These are phyloP conservation scores for Paracorniculantispora psalliotae DNA, from an alignment of 2,329 filamentous ascomycete species.

Conservation along the genomic window DNA sequence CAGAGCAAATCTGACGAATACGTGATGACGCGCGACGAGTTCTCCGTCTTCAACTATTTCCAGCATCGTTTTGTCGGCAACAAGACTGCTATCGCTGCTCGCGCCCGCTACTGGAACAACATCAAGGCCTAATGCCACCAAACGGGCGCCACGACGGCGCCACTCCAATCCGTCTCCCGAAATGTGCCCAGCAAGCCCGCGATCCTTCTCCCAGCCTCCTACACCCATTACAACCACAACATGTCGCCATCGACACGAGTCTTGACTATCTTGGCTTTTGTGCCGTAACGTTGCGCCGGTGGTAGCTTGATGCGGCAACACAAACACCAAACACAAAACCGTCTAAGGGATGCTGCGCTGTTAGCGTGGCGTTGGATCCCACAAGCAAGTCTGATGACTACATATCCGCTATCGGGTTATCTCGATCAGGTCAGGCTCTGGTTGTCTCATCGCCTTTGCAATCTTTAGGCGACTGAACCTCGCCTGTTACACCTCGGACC, in stretches of 20 bases:
- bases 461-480: background rate
- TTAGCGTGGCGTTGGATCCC: too few relatives aligned
- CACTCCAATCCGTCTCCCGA: background rate
- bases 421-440: background rate
- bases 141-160: background rate
- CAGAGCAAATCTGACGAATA: slow-evolving; percentile 62
- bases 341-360: too few relatives aligned
- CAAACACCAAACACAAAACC: background rate
- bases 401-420: too few relatives aligned
- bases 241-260: background rate
- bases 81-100: slow-evolving; percentile 41
- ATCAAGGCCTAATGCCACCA: slow-evolving; percentile 27
- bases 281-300: slow-evolving; percentile 3
- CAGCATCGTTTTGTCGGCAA: slow-evolving; percentile 59
- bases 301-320: background rate
- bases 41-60: slow-evolving; percentile 83
- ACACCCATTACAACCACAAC: background rate
- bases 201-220: background rate
- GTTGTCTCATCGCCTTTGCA: background rate
- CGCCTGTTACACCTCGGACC: background rate
- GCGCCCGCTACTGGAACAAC: slow-evolving; percentile 50
- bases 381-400: too few relatives aligned
- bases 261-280: background rate
- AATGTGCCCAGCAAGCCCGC: too few relatives aligned
- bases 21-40: slow-evolving; percentile 71